phyloP scores from a whole-genome alignment of 2,329 filamentous ascomycete genomes.

The Colletotrichum coccodes region DNA sequence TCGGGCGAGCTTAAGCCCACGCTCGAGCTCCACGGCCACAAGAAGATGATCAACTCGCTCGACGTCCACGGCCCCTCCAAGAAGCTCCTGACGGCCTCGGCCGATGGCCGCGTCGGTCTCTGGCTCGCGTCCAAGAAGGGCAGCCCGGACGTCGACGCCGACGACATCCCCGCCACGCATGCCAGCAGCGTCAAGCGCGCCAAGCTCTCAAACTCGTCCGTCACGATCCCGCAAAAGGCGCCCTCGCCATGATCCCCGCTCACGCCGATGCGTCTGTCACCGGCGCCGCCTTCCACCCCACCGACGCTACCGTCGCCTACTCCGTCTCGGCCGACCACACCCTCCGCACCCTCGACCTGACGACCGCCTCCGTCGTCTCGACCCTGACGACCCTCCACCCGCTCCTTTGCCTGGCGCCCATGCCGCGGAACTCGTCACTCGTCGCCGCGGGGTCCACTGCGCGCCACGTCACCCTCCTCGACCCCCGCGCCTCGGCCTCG shows the following conservation, averaged over 20 bases:
- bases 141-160: constrained; percentile 77
- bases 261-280: constrained; percentile 82
- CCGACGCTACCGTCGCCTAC: constrained; percentile 89
- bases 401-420: constrained; percentile 80
- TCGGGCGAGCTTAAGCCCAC: constrained; percentile 74
- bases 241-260: constrained; percentile 77
- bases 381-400: constrained; percentile 86
- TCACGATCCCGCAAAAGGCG: constrained; percentile 76
- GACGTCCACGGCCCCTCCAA: constrained; percentile 78
- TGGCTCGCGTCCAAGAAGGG: constrained; percentile 86
- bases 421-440: constrained; percentile 70
- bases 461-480: constrained; percentile 90
- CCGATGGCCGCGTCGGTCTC: constrained; percentile 85
- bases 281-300: constrained; percentile 84
- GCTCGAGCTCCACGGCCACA: constrained; percentile 87
- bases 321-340: constrained; percentile 92
- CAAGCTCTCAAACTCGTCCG: constrained; percentile 63
- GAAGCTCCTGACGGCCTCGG: constrained; percentile 85
- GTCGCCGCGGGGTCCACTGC: constrained; percentile 83
- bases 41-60: constrained; percentile 77
- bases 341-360: constrained; percentile 89
- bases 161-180: constrained; percentile 74
- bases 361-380: constrained; percentile 81
- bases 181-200: constrained; percentile 74
- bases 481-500: constrained; percentile 82